phyloP scores from a whole-genome alignment of 495 filamentous ascomycete species.

The Daldinia concentrica region DNA sequence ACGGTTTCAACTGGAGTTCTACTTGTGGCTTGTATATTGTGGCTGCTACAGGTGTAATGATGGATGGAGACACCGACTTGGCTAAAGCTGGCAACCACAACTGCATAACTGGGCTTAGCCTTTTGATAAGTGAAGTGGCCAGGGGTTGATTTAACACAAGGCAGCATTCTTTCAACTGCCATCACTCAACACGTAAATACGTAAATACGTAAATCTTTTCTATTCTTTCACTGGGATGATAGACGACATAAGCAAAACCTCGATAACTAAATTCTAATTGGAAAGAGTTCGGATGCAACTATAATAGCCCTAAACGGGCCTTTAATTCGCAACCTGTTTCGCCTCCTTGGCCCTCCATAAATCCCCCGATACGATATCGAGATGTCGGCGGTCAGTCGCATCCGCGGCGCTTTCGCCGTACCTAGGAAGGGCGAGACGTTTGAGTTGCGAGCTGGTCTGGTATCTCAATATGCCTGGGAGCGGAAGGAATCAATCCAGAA shows the following conservation, averaged over 20 bases:
- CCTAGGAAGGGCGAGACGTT: conserved; percentile 98
- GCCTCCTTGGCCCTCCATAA: conserved; percentile 9
- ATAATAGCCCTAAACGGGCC: conserved; percentile 44
- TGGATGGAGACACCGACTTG: neutral
- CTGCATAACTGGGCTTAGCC: neutral
- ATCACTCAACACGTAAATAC: conserved; percentile 5
- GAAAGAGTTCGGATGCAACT: conserved; percentile 28
- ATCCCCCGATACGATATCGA: neutral
- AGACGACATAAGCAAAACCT: conserved; percentile 13
- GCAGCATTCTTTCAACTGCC: conserved; percentile 31
- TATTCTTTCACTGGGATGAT: conserved; percentile 10
- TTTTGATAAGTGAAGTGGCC: conserved; percentile 9
- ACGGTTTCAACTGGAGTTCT: too few relatives aligned
- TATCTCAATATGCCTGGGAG: conserved; percentile 99
- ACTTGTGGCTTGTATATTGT: conserved; percentile 10
- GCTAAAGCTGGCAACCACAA: conserved; percentile 6
- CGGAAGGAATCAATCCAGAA: conserved; percentile 99
- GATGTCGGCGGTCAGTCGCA: conserved; percentile 85
- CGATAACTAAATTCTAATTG: neutral
- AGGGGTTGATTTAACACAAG: conserved; percentile 29
- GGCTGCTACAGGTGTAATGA: conserved; percentile 1
- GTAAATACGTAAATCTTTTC: conserved; percentile 4
- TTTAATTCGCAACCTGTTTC: conserved; percentile 17
- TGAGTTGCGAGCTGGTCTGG: conserved; percentile 94
- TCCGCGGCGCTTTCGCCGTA: conserved; percentile 88